Evolutionary conservation across 306 rosid genomes (phyloP), one percentile per base, ranked within the genome.

Genomic region (Fragaria iinumae): DNA sequence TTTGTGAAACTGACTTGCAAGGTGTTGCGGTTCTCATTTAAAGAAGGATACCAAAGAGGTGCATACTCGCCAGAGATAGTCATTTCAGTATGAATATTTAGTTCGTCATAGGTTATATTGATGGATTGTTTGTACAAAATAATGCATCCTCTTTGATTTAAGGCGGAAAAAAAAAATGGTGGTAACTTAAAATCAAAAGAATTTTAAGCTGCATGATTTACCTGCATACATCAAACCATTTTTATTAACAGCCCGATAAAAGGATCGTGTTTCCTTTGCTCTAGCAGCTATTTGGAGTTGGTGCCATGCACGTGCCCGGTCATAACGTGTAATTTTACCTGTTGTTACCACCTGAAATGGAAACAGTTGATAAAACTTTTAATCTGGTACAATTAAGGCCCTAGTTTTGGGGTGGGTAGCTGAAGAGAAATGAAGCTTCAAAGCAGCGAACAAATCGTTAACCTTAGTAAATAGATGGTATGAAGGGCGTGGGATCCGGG

Each of bases 161-260:
- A 18, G 63, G n/a, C 2, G 43, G 12, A 10, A 1, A 1, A 27
- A 47, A 73, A 48, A 73, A 56, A 77, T 69, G n/a, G 67, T 13
- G 62, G 79, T 49, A 43, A 78, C 60, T 49, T 49, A 12, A 39
- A 45, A 83, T 32, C 67, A 23, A 57, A 73, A 50, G 72, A 63
- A 49, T 44, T 52, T 67, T 48, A 71, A 76, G 53, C 39, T 60
- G 81, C 74, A 72, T 47, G 65, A 72, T 71, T 89, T 85, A 95
- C 98, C 98, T 89, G 99, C 93, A 77, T 89, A 92, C 99, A 95
- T 95, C 66, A 95, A 75, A 76, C 97, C 89, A 25, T 81, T 77
- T 83, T 87, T 87, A 80, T 90, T 79, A 52, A 84, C 89, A 47
- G 92, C 91, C 62, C 99, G 84, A 77, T 88, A 95, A 86, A 95